These are phyloP conservation scores for Oidiodendron maius DNA, from an alignment of 495 filamentous ascomycete genomes.

Conservation along the genomic window DNA sequence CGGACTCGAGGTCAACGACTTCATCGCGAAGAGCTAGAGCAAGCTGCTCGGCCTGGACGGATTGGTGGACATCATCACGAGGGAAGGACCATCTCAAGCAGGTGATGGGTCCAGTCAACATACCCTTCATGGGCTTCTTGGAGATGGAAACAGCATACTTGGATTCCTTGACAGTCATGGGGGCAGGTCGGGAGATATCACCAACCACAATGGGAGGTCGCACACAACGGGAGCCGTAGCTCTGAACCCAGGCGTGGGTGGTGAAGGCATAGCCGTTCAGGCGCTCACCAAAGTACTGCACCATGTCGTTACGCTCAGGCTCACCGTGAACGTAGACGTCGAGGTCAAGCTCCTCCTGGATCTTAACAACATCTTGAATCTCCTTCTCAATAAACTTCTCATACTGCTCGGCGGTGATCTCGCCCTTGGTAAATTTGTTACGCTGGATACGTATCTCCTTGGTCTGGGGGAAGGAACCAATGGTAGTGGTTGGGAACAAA, in stretches of 20 bases:
- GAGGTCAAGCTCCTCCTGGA: slow-evolving; percentile 95
- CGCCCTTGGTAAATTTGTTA: slow-evolving; percentile 97
- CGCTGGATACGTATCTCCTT: slow-evolving; percentile 93
- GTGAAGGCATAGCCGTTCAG: slow-evolving; percentile 97
- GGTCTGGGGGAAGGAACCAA: slow-evolving; percentile 98
- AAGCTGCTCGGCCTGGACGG: slow-evolving; percentile 95
- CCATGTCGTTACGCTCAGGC: slow-evolving; percentile 99
- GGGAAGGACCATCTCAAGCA: slow-evolving; percentile 99
- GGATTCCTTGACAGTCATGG: slow-evolving; percentile 99
- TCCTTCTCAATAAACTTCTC: slow-evolving; percentile 98
- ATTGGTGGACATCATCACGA: slow-evolving; percentile 98
- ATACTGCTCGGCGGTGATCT: slow-evolving; percentile 87
- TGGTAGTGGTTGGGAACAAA: slow-evolving; percentile 97
- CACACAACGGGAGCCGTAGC: slow-evolving; percentile 95
- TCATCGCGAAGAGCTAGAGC: slow-evolving; percentile 97
- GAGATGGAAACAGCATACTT: slow-evolving; percentile 95
- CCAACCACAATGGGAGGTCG: slow-evolving; percentile 97
- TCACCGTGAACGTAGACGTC: slow-evolving; percentile 98
- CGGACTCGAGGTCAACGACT: slow-evolving; percentile 93
- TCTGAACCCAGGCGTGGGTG: slow-evolving; percentile 97
- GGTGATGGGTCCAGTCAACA: slow-evolving; percentile 98
- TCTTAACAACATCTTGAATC: slow-evolving; percentile 85
- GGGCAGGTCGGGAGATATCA: slow-evolving; percentile 89
- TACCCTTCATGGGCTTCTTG: slow-evolving; percentile 99
- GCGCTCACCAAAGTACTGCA: slow-evolving; percentile 98